Base-by-base conservation (phyloP, 306 rosid genomes). In the Quercus engelmannii region DNA sequence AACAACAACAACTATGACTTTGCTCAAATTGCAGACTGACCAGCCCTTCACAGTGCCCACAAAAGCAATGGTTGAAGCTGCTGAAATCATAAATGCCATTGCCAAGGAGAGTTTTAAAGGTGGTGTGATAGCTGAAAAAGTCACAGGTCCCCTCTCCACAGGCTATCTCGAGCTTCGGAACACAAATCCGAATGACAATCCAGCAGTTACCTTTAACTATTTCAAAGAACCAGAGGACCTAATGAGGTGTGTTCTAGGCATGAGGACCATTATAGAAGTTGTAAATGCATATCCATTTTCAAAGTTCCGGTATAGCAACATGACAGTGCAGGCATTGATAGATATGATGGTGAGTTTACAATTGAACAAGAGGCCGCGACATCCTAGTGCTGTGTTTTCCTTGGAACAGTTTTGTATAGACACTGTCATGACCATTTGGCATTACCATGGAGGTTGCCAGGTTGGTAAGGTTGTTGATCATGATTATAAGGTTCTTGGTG, bases 361-460 rank as follows among this genome's bases (percentile, higher is more conserved):
- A 0, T 13, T 89, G n/a, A 93, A 91, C 80, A 74, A 75, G 74
- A 86, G 98, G 85, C 91, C 86, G 2, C 83, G 74, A 52, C 97
- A 93, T 67, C 51, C 58, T 1, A 84, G 23, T 19, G 84, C 92
- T 61, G 76, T 86, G 1, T 49, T 78, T 59, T 91, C 93, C 26
- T 68, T 93, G 79, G 86, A 90, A 65, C 94, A 91, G 30, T 93
- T 82, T 62, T 93, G 97, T 83, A 86, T 76, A 23, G 97, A 93
- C 83, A 93, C 94, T 13, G 92, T 91, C 28, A 69, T 91, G 85
- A 87, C 90, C 69, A 91, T 93, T 65, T 91, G 92, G 92, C 97
- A 93, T 83, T 91, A 87, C 80, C 98, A 93, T 87, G 97, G 98
- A 54, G 98, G 97, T 4, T 91, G 97, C 38, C 93, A 81, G 79